Evolutionary conservation across 139 green algal species (phyloP), one percentile per base, ranked within the genome.

Genomic region (Yamagishiella unicocca): DNA sequence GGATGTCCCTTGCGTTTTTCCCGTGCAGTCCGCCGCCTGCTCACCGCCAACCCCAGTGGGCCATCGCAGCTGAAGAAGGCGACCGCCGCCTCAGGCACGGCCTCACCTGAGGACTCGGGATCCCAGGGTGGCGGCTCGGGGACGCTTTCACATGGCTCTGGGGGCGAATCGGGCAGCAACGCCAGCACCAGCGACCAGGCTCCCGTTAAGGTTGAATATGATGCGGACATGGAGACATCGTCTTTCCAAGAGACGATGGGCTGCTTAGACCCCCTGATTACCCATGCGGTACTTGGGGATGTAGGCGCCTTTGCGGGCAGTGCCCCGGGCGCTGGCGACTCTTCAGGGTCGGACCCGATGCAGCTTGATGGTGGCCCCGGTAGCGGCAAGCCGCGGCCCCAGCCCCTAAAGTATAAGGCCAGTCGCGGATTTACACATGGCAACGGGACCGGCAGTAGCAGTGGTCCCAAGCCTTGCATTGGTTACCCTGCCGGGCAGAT

Each of bases 401-500:
- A 40, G 29, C 29, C 58, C 14, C 62, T 46, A n/a, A 78, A 77
- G 43, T 78, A 77, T 45, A 77, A 67, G n/a, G 82, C 29, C 38
- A 24, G 9, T 37, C 67, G 68, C 46, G 6, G 24, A 33, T 53
- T 35, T 5, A 14, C 25, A 22, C 45, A 53, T 22, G 61, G 50
- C 14, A 22, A 9, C 33, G 14, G 17, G 14, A 62, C n/a, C 46
- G 64, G 50, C 50, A 62, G 46, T 38, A 62, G 75, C 50, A 37
- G 54, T 37, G 55, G 55, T 8, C 75, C 75, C 29, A 80, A 82
- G 64, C 86, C 86, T 24, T 43, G 24, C 27, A 78, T 87, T 7
- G 86, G 86, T n/a, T 66, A 87, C 35, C 77, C 86, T 1, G 76
- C 73, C 14, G 86, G 86, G 4, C 64, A 83, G 66, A 66, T 90